These are phyloP conservation scores for Mycosphaerella sp. DNA, from an alignment of 2,329 filamentous ascomycete genomes.

Conservation along the genomic window DNA sequence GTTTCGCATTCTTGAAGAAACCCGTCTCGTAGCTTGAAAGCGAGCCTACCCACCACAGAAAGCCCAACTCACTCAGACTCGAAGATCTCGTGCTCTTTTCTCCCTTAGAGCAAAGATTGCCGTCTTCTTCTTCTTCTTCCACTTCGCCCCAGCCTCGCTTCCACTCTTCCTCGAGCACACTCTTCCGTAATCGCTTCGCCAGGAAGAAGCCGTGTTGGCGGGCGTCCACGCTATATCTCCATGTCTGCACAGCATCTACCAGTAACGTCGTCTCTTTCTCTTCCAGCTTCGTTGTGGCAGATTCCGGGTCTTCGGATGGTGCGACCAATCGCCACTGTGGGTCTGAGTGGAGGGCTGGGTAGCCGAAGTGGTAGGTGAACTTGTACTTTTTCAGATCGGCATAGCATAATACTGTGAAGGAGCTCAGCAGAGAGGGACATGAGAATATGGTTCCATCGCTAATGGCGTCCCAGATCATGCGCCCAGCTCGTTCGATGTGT, in stretches of 20 bases:
- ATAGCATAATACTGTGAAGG: constrained; percentile 83
- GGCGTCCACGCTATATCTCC: constrained; percentile 73
- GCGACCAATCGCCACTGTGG: constrained; percentile 66
- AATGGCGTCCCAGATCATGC: constrained; percentile 96
- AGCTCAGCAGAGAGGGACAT: constrained; percentile 81
- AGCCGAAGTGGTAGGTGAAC: constrained; percentile 98
- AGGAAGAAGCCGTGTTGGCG: constrained; percentile 93
- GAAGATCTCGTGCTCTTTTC: constrained; percentile 47
- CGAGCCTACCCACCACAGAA: constrained; percentile 69
- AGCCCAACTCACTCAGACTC: constrained; percentile 52
- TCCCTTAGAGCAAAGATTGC: constrained; percentile 34
- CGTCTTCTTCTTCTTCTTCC: constrained; percentile 32
- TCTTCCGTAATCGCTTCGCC: constrained; percentile 63
- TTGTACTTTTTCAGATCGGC: constrained; percentile 96
- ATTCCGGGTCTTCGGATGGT: constrained; percentile 25
- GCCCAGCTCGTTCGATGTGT: constrained; percentile 70
- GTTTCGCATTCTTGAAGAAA: constrained; percentile 69
- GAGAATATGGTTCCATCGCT: constrained; percentile 95
- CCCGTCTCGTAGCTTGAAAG: constrained; percentile 74
- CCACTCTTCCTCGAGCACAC: constrained; percentile 33
- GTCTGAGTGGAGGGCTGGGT: constrained; percentile 85
- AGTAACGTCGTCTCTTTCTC: constrained; percentile 68
- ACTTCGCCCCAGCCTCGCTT: constrained; percentile 26
- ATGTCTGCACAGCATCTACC: constrained; percentile 78
- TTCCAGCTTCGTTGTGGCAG: constrained; percentile 51